Percentiles rank a stretch among this genome's conserved stretches.
Evolutionary conservation across 2,329 filamentous ascomycete genomes (phyloP).

Genomic region (Aschersonia sp.): DNA sequence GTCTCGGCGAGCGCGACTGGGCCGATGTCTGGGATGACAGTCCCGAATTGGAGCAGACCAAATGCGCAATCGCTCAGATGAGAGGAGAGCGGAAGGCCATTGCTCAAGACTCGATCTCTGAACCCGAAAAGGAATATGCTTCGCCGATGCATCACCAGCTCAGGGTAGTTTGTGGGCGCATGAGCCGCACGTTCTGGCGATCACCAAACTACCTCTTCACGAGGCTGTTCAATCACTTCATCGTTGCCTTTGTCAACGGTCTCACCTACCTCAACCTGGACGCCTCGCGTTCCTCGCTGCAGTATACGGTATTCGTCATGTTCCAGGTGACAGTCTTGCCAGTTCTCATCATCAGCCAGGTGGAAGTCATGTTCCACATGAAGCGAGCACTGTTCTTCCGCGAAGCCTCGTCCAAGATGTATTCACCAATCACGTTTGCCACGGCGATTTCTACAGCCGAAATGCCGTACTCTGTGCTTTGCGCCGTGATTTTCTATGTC

Average conservation of each 20-base stretch:
- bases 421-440: conserved; percentile 66
- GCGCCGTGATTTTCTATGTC: conserved; percentile 67
- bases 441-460: conserved; percentile 68
- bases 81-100: conserved; percentile 41
- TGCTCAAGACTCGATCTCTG: conserved; percentile 27
- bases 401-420: conserved; percentile 75
- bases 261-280: conserved; percentile 68
- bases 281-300: conserved; percentile 58
- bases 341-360: conserved; percentile 67
- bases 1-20: conserved; percentile 65
- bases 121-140: conserved; percentile 62
- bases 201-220: conserved; percentile 84
- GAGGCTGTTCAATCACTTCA: conserved; percentile 69
- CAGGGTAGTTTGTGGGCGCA: conserved; percentile 56
- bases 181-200: conserved; percentile 69
- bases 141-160: conserved; percentile 70
- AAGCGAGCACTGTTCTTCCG: conserved; percentile 73
- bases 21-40: conserved; percentile 65
- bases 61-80: conserved; percentile 51
- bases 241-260: conserved; percentile 64
- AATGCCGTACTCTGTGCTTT: conserved; percentile 70
- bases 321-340: conserved; percentile 82
- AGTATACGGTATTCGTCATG: conserved; percentile 78
- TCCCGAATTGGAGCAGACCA: conserved; percentile 51
- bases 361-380: conserved; percentile 67